A percentile compares a stretch with the other conserved stretches of the same genome.
phyloP scores from a whole-genome alignment of 2,329 filamentous ascomycete species.

The Paecilomyces formosus region DNA sequence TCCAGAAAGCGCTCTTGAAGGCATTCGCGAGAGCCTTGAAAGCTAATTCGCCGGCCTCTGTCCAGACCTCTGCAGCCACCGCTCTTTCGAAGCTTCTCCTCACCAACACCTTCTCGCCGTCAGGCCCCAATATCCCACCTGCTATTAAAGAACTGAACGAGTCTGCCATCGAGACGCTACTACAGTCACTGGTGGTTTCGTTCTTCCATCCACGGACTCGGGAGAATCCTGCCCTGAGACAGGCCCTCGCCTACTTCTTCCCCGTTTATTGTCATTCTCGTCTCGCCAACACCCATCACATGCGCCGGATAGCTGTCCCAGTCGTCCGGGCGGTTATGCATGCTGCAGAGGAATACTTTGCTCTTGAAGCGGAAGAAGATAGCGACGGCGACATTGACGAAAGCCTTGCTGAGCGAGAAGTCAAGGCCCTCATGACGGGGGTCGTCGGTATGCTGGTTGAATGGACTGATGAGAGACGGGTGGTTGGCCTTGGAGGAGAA shows the following conservation, averaged over 20 bases:
- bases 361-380: conserved; percentile 64
- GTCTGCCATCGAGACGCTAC: conserved; percentile 60
- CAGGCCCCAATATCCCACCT: conserved; percentile 46
- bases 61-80: conserved; percentile 73
- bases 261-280: conserved; percentile 89
- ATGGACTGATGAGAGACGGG: conserved; percentile 89
- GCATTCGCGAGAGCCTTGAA: conserved; percentile 79
- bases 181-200: conserved; percentile 73
- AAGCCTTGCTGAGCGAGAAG: conserved; percentile 61
- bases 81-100: conserved; percentile 83
- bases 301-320: conserved; percentile 66
- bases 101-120: conserved; percentile 58
- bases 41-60: conserved; percentile 59
- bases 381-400: conserved; percentile 69
- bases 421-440: conserved; percentile 56
- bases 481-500: conserved; percentile 52
- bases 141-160: conserved; percentile 41
- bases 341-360: conserved; percentile 55
- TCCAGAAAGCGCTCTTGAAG: conserved; percentile 64
- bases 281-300: conserved; percentile 71
- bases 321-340: conserved; percentile 63
- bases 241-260: conserved; percentile 86
- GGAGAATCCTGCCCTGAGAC: conserved; percentile 72
- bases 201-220: conserved; percentile 85
- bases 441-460: conserved; percentile 75